Evolutionary conservation across 2,329 filamentous ascomycete genomes (phyloP), one percentile per base, ranked within the genome.

Genomic region (Sphaerulina vaccinii): DNA sequence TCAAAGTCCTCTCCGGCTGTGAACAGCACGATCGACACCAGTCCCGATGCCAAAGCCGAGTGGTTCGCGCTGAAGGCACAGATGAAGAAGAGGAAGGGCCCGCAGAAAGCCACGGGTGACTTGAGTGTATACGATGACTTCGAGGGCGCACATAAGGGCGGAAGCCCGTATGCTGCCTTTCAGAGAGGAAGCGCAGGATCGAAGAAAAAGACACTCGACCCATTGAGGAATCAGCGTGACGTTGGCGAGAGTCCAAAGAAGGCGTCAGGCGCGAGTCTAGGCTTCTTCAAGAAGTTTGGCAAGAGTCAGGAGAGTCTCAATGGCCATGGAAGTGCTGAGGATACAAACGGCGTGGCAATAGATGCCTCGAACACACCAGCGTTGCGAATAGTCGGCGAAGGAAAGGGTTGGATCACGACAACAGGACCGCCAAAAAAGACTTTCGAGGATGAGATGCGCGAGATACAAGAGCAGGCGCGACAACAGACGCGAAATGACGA

Each of bases 71-170:
- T 47, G 11, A 53, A 48, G 15, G 38, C 41, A 13, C 49, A 52
- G 37, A 52, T 29, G 18, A 35, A 44, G 32, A 56, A 51, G 23
- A 38, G 13, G 18, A 8, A 38, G 5, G 2, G n/a, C 16, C 43
- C 29, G 2, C 22, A 37, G 38, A 48, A 49, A 21, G 42, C 48
- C 36, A 58, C 67, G 5, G 59, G 50, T 16, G 40, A 48, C 9
- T 21, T 65, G 23, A 71, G 72, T 43, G 56, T 73, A 11, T 74
- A 73, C 55, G 72, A 74, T 51, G 72, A 75, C 46, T 70, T 75
- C 29, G 73, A 74, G 39, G 71, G 72, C 23, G 73, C 71, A 6
- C 58, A 72, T 48, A 29, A 48, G 16, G 52, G 29, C 3, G 22
- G 39, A 11, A 39, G 24, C 3, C 32, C 33, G 29, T 38, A 22